Evolutionary conservation across 2,329 filamentous ascomycete genomes (phyloP), one percentile per base, ranked within the genome.

Genomic region (Orbilia oligospora): DNA sequence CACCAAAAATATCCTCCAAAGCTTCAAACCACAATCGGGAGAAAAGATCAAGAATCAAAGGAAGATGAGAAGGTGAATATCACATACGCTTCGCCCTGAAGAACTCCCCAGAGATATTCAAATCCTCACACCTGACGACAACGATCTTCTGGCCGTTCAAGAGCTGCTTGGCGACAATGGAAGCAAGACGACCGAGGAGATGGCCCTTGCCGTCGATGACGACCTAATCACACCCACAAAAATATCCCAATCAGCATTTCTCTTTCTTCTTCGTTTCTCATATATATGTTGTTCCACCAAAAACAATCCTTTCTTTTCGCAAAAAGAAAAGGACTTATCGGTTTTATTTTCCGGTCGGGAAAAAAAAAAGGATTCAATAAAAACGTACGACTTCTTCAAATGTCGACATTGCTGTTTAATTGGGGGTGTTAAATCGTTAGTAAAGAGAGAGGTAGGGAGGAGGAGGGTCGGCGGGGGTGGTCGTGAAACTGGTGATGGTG

Each of bases 41-140:
- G 27, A 30, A 30, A 30, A 30, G 27, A 30, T 30, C 27, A 48
- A 48, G 5, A 8, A 46, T 5, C 46, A 56, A 33, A 63, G 20
- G 36, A n/a, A n/a, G n/a, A n/a, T n/a, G 22, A 22, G 80, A 70
- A 55, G 69, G 80, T 81, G 81, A 80, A 82, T 82, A 81, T 81
- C 85, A 97, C 95, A 88, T 97, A 99, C 96, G 92, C 92, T 99
- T 99, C 84, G 95, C 91, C 87, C 96, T 94, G 93, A 99, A 99
- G 93, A 99, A 99, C 90, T 98, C 96, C 89, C 96, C 96, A 84
- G 96, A 99, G 91, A 99, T 99, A 92, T 99, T 99, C 87, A 99
- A 91, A 85, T 93, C 94, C 89, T 99, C 96, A 88, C 93, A 97
- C 90, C 96, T 93, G 87, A 99, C 96, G 84, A 99, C 89, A 85